These are phyloP conservation scores for Peniophora sp. DNA, from an alignment of 1,284 basidiomycete genomes.

Conservation along the genomic window DNA sequence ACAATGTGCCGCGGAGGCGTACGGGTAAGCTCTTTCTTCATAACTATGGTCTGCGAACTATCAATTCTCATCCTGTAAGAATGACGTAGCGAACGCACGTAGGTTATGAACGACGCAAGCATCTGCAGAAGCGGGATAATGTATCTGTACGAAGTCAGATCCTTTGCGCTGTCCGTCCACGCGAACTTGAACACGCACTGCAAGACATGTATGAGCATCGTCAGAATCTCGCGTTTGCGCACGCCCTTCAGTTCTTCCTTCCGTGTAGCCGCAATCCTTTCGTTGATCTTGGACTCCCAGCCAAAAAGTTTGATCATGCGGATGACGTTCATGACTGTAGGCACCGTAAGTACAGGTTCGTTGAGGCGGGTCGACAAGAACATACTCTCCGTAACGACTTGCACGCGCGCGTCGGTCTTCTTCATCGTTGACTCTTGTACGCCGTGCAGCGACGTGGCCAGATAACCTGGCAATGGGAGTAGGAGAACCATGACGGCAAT, in stretches of 20 bases:
- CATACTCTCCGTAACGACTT: constrained; percentile 39
- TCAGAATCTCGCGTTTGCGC: constrained; percentile 32
- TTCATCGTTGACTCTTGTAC: constrained; percentile 23
- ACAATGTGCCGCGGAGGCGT: constrained; percentile 4
- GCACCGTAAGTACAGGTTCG: background rate
- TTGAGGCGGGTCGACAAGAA: background rate
- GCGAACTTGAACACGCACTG: constrained; percentile 9
- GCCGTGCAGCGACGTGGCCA: constrained; percentile 21
- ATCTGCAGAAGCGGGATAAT: constrained; percentile 55
- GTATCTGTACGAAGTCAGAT: constrained; percentile 29
- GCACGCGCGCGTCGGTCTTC: constrained; percentile 42
- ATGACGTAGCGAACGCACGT: constrained; percentile 20
- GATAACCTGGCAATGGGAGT: constrained; percentile 41
- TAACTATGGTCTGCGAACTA: constrained; percentile 23
- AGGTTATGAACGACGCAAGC: constrained; percentile 60
- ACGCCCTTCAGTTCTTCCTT: constrained; percentile 48
- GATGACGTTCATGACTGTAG: constrained; percentile 28
- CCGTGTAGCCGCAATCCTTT: constrained; percentile 36
- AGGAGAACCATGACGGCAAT: constrained; percentile 41
- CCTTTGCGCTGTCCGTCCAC: constrained; percentile 1
- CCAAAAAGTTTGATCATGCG: constrained; percentile 57
- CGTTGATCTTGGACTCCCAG: constrained; percentile 42
- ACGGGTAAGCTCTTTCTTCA: constrained; percentile 24
- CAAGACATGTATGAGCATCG: constrained; percentile 24
- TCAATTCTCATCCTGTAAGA: background rate